Percentiles rank a stretch among this genome's conserved stretches.
Conservation (phyloP, 352 stramenopile genomes). For the Blastocystis sp. region DNA sequence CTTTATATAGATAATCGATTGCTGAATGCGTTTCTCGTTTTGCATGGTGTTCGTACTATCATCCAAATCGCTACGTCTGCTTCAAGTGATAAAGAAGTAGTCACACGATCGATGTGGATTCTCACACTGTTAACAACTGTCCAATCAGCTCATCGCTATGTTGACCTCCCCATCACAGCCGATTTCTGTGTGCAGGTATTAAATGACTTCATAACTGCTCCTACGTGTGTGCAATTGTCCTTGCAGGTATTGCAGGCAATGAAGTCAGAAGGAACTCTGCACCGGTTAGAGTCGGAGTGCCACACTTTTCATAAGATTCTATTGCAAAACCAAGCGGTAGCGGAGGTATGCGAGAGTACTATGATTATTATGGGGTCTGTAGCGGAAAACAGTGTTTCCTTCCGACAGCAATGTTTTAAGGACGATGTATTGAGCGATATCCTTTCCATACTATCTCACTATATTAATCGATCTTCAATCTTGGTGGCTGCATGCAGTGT, state of each 20-base stretch:
- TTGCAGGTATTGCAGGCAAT: background rate
- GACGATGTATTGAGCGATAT: background rate
- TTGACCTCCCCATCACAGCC: background rate
- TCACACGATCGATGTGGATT: background rate
- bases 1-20: background rate
- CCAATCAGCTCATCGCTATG: background rate
- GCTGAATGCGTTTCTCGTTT: background rate
- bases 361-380: background rate
- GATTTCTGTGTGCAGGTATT: background rate
- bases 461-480: background rate
- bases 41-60: background rate
- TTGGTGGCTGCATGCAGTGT: background rate
- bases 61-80: background rate
- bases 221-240: background rate
- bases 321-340: background rate
- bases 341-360: background rate
- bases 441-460: background rate
- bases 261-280: background rate
- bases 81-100: background rate
- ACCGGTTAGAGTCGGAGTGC: background rate
- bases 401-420: background rate
- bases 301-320: background rate
- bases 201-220: background rate
- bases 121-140: background rate
- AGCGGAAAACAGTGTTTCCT: background rate